These are phyloP conservation scores for Myxozyma nipponensis DNA, from an alignment of 805 yeast species.

Conservation along the genomic window DNA sequence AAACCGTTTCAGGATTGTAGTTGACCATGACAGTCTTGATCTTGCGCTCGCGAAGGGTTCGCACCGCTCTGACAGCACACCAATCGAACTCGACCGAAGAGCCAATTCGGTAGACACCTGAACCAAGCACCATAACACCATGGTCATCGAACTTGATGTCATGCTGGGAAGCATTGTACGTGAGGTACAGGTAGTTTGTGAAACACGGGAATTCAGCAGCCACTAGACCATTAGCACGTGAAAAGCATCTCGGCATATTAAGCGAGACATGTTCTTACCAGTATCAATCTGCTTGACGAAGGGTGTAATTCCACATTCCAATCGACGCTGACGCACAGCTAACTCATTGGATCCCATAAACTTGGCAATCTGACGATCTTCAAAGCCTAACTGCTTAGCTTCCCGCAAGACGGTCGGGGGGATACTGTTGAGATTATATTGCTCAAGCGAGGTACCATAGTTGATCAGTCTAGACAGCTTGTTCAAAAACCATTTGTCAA, in stretches of 20 bases:
- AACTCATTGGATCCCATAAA: conserved; percentile 86
- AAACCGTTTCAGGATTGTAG: conserved; percentile 97
- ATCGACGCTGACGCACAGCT: conserved; percentile 83
- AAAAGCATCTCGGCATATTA: neutral
- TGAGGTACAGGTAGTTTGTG: conserved; percentile 91
- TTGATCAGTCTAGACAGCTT: conserved; percentile 72
- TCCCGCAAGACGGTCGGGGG: conserved; percentile 64
- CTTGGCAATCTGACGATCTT: conserved; percentile 92
- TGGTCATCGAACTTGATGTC: conserved; percentile 88
- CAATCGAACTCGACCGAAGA: conserved; percentile 98
- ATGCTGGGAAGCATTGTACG: conserved; percentile 85
- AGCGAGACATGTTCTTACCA: conserved; percentile 34
- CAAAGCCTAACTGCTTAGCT: conserved; percentile 96
- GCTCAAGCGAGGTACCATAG: conserved; percentile 52
- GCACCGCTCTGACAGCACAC: conserved; percentile 97
- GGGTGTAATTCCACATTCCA: conserved; percentile 81
- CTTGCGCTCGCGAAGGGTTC: conserved; percentile 84
- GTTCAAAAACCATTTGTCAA: conserved; percentile 94
- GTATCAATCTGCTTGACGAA: conserved; percentile 97
- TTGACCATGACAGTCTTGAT: conserved; percentile 93
- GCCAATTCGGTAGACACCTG: conserved; percentile 98
- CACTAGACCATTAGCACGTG: conserved; percentile 33
- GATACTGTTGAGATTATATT: conserved; percentile 42
- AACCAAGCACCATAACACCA: conserved; percentile 93
- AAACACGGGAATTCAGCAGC: conserved; percentile 98